Base-by-base conservation (phyloP, 306 rosid species). In the Herpetospermum pedunculosum region DNA sequence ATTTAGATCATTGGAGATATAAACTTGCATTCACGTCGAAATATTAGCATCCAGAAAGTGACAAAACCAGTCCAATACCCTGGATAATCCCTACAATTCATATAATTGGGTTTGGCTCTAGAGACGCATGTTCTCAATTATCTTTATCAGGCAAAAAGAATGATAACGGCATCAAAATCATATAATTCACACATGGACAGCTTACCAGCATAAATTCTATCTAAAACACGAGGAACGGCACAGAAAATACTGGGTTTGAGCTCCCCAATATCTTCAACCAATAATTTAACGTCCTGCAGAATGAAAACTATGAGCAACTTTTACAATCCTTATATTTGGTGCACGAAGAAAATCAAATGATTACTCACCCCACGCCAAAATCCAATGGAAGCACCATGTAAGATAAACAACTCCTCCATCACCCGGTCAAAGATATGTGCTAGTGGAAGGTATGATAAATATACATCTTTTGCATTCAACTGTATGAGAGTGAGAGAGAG, bases 161-260 rank as follows among this genome's bases (percentile, higher is more conserved):
- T 62, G 9, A 35, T 63, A 0, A 35, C 7, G 13, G 19, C 48
- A 64, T 37, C 46, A 40, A 5, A 67, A 67, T 67, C 50, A 41
- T 67, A 41, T 26, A 69, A 2, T 28, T 46, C 40, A 48, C 52
- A 29, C 73, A 78, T n/a, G 81, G 47, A 25, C 76, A 75, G 79
- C 74, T 80, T 80, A 94, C 98, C 98, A n/a, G 96, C 40, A 68
- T 94, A 84, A 76, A 94, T 87, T 83, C 97, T 85, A 73, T 94
- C 98, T 71, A 94, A 88, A 75, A 94, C 98, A 47, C 97, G 97
- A 8, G 98, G 98, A 79, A 94, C 99, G 18, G 99, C 97, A 85
- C 97, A 91, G 35, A 91, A 94, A 76, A 94, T 85, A 47, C 96
- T 80, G 30, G 99, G 99, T 82, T 91, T 94, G 74, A 94, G 84